Base-by-base conservation (phyloP, 495 filamentous ascomycete genomes). In the Talaromyces thailandensis region DNA sequence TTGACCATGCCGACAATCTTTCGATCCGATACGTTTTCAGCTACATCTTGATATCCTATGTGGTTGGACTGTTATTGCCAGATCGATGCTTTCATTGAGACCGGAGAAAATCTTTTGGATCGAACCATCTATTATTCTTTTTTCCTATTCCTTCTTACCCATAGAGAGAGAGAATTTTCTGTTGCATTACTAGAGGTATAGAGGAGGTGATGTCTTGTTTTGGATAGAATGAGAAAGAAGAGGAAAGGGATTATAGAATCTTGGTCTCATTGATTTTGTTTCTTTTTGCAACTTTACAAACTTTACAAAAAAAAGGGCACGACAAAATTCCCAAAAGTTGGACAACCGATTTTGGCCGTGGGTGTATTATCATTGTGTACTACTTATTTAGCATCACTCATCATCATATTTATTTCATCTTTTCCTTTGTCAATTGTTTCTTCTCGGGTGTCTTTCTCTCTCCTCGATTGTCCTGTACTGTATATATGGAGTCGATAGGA, bases 301-400 rank as follows among this genome's bases (percentile, higher is more conserved):
- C 14, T 26, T 31, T 29, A 23, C 52, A 35, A 18, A 61, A 53
- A 59, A 40, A 59, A 18, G 50, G 43, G 37, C 40, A 61, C 59
- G 37, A 45, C 59, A 26, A 51, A 51, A 50, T 52, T 61, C 43
- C 50, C 29, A 35, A 25, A 57, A 57, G 29, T 53, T 53, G 50
- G 50, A 53, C 24, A 45, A 43, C 21, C 57, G 31, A 61, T 50
- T 61, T 61, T 31, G 59, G 59, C 51, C 43, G 59, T 51, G 40
- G 32, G 45, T 61, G 59, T 45, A 48, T 50, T 52, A 48, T 61
- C 25, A 59, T 59, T 52, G 59, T 61, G 59, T 61, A 61, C 59
- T 61, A 61, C 45, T 61, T 48, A 50, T 48, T 57, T 61, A 61
- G 59, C 59, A 61, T 61, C 59, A 61, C 43, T 32, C 59, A 61